Percentiles rank a stretch among this genome's conserved stretches.
Conservation (phyloP, 2,329 filamentous ascomycete species). For the Colletotrichum ledebouriae region DNA sequence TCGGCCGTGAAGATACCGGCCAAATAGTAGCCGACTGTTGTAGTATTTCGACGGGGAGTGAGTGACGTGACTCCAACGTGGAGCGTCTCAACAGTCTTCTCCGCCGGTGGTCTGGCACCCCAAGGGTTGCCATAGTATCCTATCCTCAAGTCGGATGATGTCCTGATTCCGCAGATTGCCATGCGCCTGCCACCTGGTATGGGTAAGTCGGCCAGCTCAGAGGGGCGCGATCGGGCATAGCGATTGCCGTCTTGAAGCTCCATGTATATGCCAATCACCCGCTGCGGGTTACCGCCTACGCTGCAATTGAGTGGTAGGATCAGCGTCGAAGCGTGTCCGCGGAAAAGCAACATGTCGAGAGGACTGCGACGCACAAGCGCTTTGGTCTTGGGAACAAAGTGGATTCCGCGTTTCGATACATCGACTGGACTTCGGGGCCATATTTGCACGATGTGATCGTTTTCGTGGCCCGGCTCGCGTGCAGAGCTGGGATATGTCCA, state of each 20-base stretch:
- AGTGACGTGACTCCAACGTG: conserved; percentile 11
- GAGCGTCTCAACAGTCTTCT: conserved; percentile 1
- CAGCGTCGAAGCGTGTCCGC: not conserved
- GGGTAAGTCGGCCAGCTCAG: conserved; percentile 2
- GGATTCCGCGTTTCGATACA: conserved; percentile 15
- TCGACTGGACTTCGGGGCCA: conserved; percentile 18
- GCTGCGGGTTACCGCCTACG: conserved; percentile 14
- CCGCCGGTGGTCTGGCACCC: not conserved
- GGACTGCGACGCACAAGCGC: not conserved
- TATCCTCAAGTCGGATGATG: conserved; percentile 6
- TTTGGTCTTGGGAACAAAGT: conserved; percentile 9
- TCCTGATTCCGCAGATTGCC: conserved; percentile 5
- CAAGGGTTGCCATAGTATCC: conserved; percentile 22
- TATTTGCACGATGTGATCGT: conserved; percentile 10
- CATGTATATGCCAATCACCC: conserved; percentile 5
- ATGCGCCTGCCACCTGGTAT: not conserved
- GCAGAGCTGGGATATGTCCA: conserved; percentile 4
- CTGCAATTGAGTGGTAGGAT: conserved; percentile 15
- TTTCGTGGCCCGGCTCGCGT: not conserved
- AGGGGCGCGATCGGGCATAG: conserved; percentile 9
- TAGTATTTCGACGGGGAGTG: not conserved
- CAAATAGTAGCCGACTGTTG: not conserved
- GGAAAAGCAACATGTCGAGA: conserved; percentile 6
- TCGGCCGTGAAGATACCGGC: conserved; percentile 22
- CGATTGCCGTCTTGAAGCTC: conserved; percentile 11